Conservation (phyloP, 306 rosid genomes). For the Quercus cerris region DNA sequence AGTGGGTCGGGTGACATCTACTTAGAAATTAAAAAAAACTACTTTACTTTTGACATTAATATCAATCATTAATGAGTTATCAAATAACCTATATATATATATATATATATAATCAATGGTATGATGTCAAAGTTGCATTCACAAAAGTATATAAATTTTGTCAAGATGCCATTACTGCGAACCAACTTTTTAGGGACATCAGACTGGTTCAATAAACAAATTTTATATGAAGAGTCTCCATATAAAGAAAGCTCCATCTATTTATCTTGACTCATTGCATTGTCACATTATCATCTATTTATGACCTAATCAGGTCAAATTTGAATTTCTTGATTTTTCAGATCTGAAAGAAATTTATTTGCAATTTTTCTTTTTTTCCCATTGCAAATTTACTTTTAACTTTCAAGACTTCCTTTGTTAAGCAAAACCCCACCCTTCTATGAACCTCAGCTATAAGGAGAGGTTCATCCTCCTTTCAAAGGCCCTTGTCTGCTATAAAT, state of each 20-base stretch:
- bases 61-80: too few relatives aligned
- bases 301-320: not conserved
- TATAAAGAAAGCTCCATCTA: not conserved
- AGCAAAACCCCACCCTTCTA: too few relatives aligned
- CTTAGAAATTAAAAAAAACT: not conserved
- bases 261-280: not conserved
- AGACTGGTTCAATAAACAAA: not conserved
- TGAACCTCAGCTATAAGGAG: not conserved
- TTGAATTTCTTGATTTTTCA: not conserved
- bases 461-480: not conserved
- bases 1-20: not conserved
- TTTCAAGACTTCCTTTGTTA: not conserved
- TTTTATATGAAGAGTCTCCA: not conserved
- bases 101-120: not conserved
- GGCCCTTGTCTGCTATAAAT: not conserved
- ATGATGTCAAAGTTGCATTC: not conserved
- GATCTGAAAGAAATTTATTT: not conserved
- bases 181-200: not conserved
- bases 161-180: not conserved
- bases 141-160: not conserved
- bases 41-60: too few relatives aligned
- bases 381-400: not conserved
- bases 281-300: not conserved
- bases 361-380: too few relatives aligned
- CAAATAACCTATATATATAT: too few relatives aligned